Evolutionary conservation across 768 basidiomycete genomes (phyloP).

Genomic region (Lactarius psammicola): DNA sequence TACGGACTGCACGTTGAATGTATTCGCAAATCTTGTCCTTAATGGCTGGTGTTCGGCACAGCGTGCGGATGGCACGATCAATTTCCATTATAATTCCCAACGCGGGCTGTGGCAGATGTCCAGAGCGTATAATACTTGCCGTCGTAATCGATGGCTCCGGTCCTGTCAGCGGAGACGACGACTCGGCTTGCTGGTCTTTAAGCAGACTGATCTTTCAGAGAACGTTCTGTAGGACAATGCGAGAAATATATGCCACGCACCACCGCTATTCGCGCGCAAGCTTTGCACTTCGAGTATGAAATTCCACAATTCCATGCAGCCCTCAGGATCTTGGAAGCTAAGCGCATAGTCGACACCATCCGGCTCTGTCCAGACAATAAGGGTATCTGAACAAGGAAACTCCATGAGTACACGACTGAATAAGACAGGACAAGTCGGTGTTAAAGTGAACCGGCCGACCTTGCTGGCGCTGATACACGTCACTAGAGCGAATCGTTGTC

Average conservation of each 20-base stretch:
- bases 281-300: slow-evolving; percentile 92
- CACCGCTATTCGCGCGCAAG: slow-evolving; percentile 62
- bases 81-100: slow-evolving; percentile 78
- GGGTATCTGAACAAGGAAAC: slow-evolving; percentile 62
- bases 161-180: slow-evolving; percentile 61
- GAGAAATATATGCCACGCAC: slow-evolving; percentile 40
- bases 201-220: slow-evolving; percentile 27
- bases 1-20: slow-evolving; percentile 76
- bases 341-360: slow-evolving; percentile 93
- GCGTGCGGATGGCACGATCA: slow-evolving; percentile 71
- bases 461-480: slow-evolving; percentile 86
- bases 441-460: slow-evolving; percentile 53
- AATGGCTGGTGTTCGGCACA: slow-evolving; percentile 66
- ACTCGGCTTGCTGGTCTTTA: slow-evolving; percentile 47
- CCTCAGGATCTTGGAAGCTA: slow-evolving; percentile 94
- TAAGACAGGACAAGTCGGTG: slow-evolving; percentile 14
- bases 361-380: slow-evolving; percentile 99
- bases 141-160: slow-evolving; percentile 60
- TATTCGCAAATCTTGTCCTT: slow-evolving; percentile 89
- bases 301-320: slow-evolving; percentile 95
- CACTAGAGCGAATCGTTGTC: slow-evolving; percentile 76
- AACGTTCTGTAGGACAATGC: slow-evolving; percentile 3
- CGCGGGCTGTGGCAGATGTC: slow-evolving; percentile 72
- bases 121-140: slow-evolving; percentile 63
- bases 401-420: slow-evolving; percentile 7